Percentiles rank a stretch among this genome's conserved stretches.
phyloP scores from a whole-genome alignment of 495 filamentous ascomycete genomes.

The Xylaria sp. region DNA sequence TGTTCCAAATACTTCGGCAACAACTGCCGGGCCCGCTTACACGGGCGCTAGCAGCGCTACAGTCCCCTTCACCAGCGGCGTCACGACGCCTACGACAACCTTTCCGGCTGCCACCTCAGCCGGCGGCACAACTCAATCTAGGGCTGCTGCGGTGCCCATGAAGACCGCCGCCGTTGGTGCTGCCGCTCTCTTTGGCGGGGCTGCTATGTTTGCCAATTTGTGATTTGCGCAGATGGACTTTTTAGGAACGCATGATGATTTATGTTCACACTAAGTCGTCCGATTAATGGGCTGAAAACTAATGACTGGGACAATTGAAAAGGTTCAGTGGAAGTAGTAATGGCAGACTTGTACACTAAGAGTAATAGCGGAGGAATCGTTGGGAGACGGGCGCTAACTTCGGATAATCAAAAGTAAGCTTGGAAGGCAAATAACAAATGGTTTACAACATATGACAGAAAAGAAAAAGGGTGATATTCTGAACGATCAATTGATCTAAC shows the following conservation, averaged over 20 bases:
- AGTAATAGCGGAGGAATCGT: not conserved
- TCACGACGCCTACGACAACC: conserved; percentile 45
- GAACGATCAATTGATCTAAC: not conserved
- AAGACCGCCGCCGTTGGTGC: not conserved
- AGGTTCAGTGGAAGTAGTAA: too few relatives aligned
- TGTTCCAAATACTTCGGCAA: conserved; percentile 47
- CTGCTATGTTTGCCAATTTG: conserved; percentile 34
- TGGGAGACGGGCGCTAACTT: not conserved
- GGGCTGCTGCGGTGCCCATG: not conserved
- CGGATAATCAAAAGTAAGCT: too few relatives aligned
- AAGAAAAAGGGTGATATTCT: not conserved
- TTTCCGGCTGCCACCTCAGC: conserved; percentile 42
- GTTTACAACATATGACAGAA: not conserved
- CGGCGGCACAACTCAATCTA: not conserved
- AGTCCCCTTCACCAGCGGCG: conserved; percentile 56
- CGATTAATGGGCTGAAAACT: too few relatives aligned
- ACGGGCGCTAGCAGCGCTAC: conserved; percentile 53
- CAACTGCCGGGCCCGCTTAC: conserved; percentile 59
- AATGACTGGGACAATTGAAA: too few relatives aligned
- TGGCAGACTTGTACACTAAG: not conserved
- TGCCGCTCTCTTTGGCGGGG: conserved; percentile 48
- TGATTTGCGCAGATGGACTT: not conserved
- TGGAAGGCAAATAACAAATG: not conserved
- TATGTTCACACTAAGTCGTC: too few relatives aligned
- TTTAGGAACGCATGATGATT: not conserved